Percentiles rank a stretch among this genome's conserved stretches.
Conservation (phyloP, 225 moss, liverwort and hornwort genomes). For the Marchantia polymorpha region DNA sequence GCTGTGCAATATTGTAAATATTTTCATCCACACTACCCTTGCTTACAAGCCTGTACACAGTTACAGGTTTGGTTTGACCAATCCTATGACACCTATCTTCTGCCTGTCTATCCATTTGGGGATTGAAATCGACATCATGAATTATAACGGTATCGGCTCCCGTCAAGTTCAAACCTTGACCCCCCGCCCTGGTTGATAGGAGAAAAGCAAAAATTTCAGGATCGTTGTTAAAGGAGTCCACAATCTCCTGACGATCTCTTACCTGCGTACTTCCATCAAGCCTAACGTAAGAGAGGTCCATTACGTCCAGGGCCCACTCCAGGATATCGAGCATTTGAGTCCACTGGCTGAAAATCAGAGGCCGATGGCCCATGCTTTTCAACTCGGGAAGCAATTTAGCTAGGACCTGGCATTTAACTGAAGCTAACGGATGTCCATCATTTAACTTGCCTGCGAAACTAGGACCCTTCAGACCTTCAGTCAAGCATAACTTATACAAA, state of each 20-base stretch:
- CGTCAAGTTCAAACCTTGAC: constrained; percentile 87
- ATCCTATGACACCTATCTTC: constrained; percentile 98
- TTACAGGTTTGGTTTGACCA: constrained; percentile 88
- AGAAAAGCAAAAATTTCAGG: constrained; percentile 73
- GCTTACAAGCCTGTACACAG: constrained; percentile 87
- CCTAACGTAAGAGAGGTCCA: constrained; percentile 74
- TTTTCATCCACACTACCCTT: constrained; percentile 92
- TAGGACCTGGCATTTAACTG: constrained; percentile 88
- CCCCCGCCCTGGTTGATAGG: constrained; percentile 92
- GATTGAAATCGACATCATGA: constrained; percentile 98
- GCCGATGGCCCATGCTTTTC: constrained; percentile 73
- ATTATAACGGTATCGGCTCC: constrained; percentile 96
- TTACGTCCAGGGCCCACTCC: constrained; percentile 92
- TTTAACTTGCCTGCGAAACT: constrained; percentile 67
- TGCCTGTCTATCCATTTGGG: constrained; percentile 98
- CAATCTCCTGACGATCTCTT: constrained; percentile 74
- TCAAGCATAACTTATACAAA: constrained; percentile 75
- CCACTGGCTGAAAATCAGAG: constrained; percentile 98
- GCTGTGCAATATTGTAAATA: constrained; percentile 90
- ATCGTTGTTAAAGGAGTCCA: constrained; percentile 87
- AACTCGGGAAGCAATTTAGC: constrained; percentile 68
- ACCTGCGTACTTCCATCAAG: constrained; percentile 97
- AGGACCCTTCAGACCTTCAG: constrained; percentile 60
- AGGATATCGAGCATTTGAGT: constrained; percentile 94
- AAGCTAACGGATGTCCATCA: constrained; percentile 62